Evolutionary conservation across 352 stramenopile species (phyloP).

Genomic region (Pythium phragmitis): DNA sequence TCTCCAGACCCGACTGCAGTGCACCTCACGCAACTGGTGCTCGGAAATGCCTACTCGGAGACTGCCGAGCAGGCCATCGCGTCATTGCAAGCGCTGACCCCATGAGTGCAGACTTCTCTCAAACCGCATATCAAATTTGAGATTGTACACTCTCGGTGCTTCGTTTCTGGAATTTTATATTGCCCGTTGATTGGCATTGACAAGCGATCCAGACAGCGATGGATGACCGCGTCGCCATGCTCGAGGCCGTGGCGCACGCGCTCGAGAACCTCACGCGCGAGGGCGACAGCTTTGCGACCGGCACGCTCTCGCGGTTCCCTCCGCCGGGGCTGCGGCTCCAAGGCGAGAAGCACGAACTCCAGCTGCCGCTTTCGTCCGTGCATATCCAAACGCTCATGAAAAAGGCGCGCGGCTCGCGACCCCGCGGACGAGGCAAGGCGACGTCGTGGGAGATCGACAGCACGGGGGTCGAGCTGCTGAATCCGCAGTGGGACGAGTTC

Average conservation of each 20-base stretch:
- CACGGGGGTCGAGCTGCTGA: slow-evolving; percentile 1
- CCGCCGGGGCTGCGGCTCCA: slow-evolving; percentile 7
- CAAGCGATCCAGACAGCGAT: slow-evolving; percentile 2
- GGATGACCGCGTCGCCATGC: background rate
- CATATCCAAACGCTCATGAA: background rate
- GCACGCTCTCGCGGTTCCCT: slow-evolving; percentile 2
- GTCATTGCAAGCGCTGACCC: background rate
- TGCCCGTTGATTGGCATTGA: slow-evolving; percentile 7
- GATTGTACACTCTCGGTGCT: background rate
- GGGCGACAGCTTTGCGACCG: slow-evolving; percentile 3
- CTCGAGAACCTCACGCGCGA: slow-evolving; percentile 13
- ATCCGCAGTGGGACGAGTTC: slow-evolving; percentile 3
- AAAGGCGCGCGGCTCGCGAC: background rate
- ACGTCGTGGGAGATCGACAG: background rate
- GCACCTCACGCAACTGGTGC: background rate
- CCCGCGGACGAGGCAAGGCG: background rate
- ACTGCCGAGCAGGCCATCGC: background rate
- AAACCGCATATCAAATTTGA: background rate
- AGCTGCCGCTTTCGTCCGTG: background rate
- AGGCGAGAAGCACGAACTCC: slow-evolving; percentile 2
- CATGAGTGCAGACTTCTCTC: background rate
- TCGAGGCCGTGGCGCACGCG: slow-evolving; percentile 1
- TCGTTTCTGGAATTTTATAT: background rate
- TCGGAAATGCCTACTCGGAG: background rate
- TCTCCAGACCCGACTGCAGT: background rate